Base-by-base conservation (phyloP, 306 rosid species). In the Dryas drummondii region DNA sequence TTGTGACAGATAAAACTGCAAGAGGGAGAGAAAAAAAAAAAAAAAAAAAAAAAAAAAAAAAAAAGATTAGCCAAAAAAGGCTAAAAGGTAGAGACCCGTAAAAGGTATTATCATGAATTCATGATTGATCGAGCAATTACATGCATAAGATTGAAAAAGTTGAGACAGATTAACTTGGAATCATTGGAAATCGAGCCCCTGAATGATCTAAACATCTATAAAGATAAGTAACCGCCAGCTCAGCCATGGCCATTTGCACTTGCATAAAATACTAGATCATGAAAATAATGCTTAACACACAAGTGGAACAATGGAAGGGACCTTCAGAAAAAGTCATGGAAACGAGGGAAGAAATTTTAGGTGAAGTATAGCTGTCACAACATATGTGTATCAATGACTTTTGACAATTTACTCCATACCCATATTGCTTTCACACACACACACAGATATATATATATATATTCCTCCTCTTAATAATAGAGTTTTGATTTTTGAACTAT, bases 111-210 rank as follows among this genome's bases (percentile, higher is more conserved):
- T 41, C 26, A 63, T 14, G 68, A 4, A 4, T 40, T 72, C 56
- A 57, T 72, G 76, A 72, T 57, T 72, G 76, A 72, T 57, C 58
- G 76, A 14, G 46, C 56, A 57, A 45, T 72, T 45, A 46, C 56
- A 44, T 0, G 0, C 12, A 53, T 1, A 1, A 22, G 11, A 17
- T 44, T 47, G 22, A 71, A 55, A 67, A 55, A 42, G 65, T 19
- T 41, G 51, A 9, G 14, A 41, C 74, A 11, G 66, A 60, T 44
- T 45, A 60, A 11, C 45, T 12, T 4, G 7, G n/a, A 7, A 49
- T 5, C 49, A 6, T 41, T 41, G 66, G 44, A 16, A 44, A 57
- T 14, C 10, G 26, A 19, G 65, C 63, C 66, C 4, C 73, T 27
- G 32, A 68, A 26, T 41, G 74, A n/a, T 53, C 51, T 54, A 19